Evolutionary conservation across 1,139 yeast species (phyloP).

Genomic region (Saccharomyces hybrid): DNA sequence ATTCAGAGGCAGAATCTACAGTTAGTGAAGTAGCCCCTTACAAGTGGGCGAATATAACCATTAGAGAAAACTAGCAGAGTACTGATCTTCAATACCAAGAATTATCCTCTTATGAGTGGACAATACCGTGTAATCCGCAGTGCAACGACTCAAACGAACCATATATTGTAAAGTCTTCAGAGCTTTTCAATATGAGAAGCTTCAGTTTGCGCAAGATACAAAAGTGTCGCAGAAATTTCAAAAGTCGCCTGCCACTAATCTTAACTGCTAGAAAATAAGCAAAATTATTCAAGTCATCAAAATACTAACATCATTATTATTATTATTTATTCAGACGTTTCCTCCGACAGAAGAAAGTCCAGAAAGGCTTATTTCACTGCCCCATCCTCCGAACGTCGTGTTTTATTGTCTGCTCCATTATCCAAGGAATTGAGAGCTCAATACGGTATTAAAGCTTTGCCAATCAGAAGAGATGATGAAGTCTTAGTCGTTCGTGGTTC

Average conservation of each 20-base stretch:
- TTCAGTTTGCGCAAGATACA: background rate
- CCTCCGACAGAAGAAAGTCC: constrained; percentile 98
- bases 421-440: constrained; percentile 98
- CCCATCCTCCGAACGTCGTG: constrained; percentile 94
- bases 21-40: background rate
- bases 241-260: background rate
- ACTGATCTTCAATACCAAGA: too few relatives aligned
- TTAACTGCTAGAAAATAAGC: background rate
- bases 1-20: background rate
- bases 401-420: constrained; percentile 94
- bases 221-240: background rate
- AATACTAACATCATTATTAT: background rate
- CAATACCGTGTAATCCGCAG: too few relatives aligned
- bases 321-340: constrained; percentile 45
- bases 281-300: background rate
- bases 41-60: too few relatives aligned
- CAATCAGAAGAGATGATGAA: constrained; percentile 98
- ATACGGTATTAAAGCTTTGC: constrained; percentile 92
- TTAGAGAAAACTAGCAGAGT: too few relatives aligned
- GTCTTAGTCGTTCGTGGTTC: constrained; percentile 97
- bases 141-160: too few relatives aligned
- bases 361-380: constrained; percentile 99
- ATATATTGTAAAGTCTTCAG: too few relatives aligned
- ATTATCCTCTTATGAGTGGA: too few relatives aligned
- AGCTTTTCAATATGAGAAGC: background rate